Evolutionary conservation across 2,329 filamentous ascomycete species (phyloP).

Genomic region (Botrytis fabae): DNA sequence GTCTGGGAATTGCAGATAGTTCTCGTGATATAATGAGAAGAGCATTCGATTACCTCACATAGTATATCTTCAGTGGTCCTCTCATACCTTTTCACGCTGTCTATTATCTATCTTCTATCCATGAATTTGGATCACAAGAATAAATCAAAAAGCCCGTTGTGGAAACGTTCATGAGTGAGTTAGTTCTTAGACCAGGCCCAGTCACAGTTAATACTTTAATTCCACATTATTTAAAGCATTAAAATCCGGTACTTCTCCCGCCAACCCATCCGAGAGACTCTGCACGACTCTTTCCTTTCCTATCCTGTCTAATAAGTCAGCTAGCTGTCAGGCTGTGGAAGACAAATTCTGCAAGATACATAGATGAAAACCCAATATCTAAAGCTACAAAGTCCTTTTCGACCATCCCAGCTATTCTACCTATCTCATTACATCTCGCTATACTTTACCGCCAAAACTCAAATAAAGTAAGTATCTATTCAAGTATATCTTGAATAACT

Average conservation of each 20-base stretch:
- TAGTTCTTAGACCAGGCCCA: background rate
- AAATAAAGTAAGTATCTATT: too few species aligned
- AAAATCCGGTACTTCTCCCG: background rate
- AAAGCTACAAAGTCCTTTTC: background rate
- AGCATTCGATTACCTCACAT: background rate
- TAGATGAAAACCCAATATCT: background rate
- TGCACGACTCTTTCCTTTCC: background rate
- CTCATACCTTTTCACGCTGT: too few species aligned
- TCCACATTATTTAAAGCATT: background rate
- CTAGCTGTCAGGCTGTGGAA: too few species aligned
- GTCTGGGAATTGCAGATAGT: background rate
- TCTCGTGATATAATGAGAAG: background rate
- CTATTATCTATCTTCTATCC: background rate
- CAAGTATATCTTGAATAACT: too few species aligned
- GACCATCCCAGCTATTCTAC: fast-evolving
- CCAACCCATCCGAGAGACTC: background rate
- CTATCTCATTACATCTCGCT: too few species aligned
- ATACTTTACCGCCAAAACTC: too few species aligned
- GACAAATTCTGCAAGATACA: background rate
- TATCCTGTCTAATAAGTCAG: too few species aligned
- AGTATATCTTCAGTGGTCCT: too few species aligned
- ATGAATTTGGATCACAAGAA: background rate
- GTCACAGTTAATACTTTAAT: too few species aligned
- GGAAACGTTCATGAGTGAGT: too few species aligned
- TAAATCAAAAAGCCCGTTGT: background rate